phyloP scores from a whole-genome alignment of 352 stramenopile species.

The Plasmopara viticola region DNA sequence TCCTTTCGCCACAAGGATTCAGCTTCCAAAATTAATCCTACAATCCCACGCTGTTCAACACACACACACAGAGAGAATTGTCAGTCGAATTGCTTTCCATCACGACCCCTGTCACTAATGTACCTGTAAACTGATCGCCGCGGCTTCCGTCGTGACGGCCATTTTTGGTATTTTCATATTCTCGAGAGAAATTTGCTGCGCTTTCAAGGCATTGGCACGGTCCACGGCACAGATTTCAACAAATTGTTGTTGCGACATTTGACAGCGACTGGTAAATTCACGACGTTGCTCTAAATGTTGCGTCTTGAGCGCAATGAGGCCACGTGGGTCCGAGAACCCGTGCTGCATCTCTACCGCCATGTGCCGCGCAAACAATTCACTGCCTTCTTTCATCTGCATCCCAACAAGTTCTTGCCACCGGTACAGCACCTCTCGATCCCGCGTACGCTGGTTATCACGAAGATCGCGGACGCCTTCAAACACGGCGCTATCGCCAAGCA shows the following conservation, averaged over 20 bases:
- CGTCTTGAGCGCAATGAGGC: slow-evolving; percentile 51
- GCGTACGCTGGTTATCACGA: slow-evolving; percentile 46
- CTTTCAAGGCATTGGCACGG: slow-evolving; percentile 45
- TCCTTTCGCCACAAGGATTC: slow-evolving; percentile 62
- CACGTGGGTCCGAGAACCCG: slow-evolving; percentile 34
- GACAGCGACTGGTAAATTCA: slow-evolving; percentile 60
- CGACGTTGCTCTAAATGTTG: slow-evolving; percentile 56
- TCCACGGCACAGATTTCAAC: slow-evolving; percentile 72
- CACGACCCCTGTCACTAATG: background rate
- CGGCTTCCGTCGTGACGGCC: slow-evolving; percentile 40
- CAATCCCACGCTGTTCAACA: slow-evolving; percentile 44
- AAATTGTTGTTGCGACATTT: slow-evolving; percentile 73
- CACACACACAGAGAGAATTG: background rate
- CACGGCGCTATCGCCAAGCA: slow-evolving; percentile 53
- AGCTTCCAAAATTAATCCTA: slow-evolving; percentile 61
- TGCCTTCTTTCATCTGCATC: slow-evolving; percentile 82
- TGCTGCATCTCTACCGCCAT: slow-evolving; percentile 40
- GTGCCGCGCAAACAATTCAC: slow-evolving; percentile 57
- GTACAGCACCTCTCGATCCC: slow-evolving; percentile 65
- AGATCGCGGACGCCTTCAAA: slow-evolving; percentile 65
- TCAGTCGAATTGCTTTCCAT: slow-evolving; percentile 1
- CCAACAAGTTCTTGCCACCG: slow-evolving; percentile 73
- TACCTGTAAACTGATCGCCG: slow-evolving; percentile 49
- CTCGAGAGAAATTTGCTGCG: slow-evolving; percentile 62
- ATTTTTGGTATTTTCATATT: slow-evolving; percentile 75